Evolutionary conservation across 2,329 filamentous ascomycete genomes (phyloP), one percentile per base, ranked within the genome.

Genomic region (Calonectria pseudoturangicola): DNA sequence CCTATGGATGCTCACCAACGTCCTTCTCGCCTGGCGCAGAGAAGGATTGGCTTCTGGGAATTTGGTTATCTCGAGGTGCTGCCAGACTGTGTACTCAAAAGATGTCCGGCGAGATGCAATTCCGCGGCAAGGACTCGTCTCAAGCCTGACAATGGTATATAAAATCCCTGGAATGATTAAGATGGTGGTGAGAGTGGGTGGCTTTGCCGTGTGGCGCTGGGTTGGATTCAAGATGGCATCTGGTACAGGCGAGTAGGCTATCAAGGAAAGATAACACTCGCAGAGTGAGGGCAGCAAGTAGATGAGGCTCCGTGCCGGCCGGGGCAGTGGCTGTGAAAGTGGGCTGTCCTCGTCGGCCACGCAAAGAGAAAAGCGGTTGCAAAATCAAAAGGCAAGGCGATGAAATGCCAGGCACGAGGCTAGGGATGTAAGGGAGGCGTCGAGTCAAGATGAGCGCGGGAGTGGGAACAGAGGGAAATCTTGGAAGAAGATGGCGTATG

Each of bases 391-490:
- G 69, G 68, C 67, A 73, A 78, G 70, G 72, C 71, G 73, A 74
- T 73, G 72, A 75, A 70, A 80, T 71, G 71, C 75, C 67, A 72
- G 71, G 74, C 79, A 81, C 74, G 71, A 79, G 78, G 75, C 77
- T 78, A 74, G 76, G 75, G 68, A 70, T 75, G 77, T 78, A 74
- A 76, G 76, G 69, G 71, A 76, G 77, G 77, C 76, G 78, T 75
- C 73, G 54, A 62, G 76, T 80, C 71, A 74, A 73, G 75, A 75
- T 78, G 79, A 75, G 75, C 72, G 74, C 77, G 64, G 70, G 68
- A 74, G 77, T 80, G 76, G 74, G 77, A 80, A 74, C 72, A 68
- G 70, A 73, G 74, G 73, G 64, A 76, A 79, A 68, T 78, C 76
- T 70, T 74, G 67, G 72, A 76, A 75, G 74, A 75, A 76, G 77